Base-by-base conservation (phyloP, 306 rosid genomes). In the Astragalus membranaceus region DNA sequence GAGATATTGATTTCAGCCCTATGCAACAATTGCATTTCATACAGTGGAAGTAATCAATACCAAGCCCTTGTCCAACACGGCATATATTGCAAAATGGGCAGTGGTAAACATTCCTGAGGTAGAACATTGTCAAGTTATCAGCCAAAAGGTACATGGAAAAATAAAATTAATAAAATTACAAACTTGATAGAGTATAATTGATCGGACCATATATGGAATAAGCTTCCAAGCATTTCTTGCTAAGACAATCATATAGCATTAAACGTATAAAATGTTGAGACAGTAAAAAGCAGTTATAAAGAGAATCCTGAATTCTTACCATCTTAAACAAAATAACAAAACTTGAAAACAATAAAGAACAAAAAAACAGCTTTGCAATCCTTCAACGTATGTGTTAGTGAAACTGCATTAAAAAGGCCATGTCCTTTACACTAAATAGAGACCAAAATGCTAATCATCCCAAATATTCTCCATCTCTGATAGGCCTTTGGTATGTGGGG, bases 61-160 rank as follows among this genome's bases (percentile, higher is more conserved):
- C 99, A 75, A 95, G 99, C 52, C 99, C 99, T 76, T 69, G 88
- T 64, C 99, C 99, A 64, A 95, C 86, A 56, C 97, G 99, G 88
- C 99, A 95, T 70, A 95, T 80, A 76, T 95, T 95, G 89, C 99
- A 95, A 86, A 80, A 95, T 14, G 99, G 99, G 91, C 99, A 95
- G 71, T 95, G 99, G 77, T 95, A 95, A 39, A 95, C 95, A 78
- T 80, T 76, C 89, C 98, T 92, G 95, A 17, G 65, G 72, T 64
- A 68, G 65, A 30, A 79, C 13, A 23, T 20, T 5, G 13, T 51
- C 35, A 52, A 7, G 64, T 77, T 44, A 63, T 41, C 42, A 23
- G 30, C 37, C 59, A 70, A 47, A 62, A 42, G 44, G 56, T 49
- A 14, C 15, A 26, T 71, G 50, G 39, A 55, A 70, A 78, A 52